Evolutionary conservation across 805 yeast genomes (phyloP), one percentile per base, ranked within the genome.

Genomic region (Naumovozyma dairenensis): DNA sequence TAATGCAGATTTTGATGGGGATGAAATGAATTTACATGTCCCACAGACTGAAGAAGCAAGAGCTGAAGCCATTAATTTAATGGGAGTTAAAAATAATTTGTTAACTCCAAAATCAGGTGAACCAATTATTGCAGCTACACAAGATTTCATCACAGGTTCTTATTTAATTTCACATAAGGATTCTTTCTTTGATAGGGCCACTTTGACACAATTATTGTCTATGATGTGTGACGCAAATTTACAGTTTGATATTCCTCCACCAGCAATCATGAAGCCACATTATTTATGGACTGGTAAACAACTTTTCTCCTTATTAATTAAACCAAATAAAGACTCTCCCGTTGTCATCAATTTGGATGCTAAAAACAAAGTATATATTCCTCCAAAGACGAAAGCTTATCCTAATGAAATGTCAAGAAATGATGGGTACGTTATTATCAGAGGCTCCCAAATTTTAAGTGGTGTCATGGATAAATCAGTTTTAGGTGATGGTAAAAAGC

Each of bases 1-100:
- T 63, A 93, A 93, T 59, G 99, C 99, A 25, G 99, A 92, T 72
- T 92, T 92, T 57, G 98, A 92, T 60, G 98, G 98, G 62, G 98
- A 92, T 63, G 98, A 92, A 60, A 92, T 92, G 98, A 92, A 92
- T 59, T 67, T 92, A 53, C 98, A 92, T 56, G 98, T 92, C 29
- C 98, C 98, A 2, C 99, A 92, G 60, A 92, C 97, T 1, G 97
- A 92, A 62, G 98, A 92, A 60, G 97, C 98, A 1, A 68, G 98
- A 44, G 94, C 97, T 1, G 99, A 92, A 60, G 98, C 98, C n/a
- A 85, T 89, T 60, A 83, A 82, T 51, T 69, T 92, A 53, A 92
- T 92, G 99, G 98, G 97, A 35, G 98, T 92, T 27, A 92, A 92
- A 51, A 82, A 87, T 54, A 92, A 92, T 55, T 66, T 92, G 43